These are phyloP conservation scores for Trichoderma arundinaceum DNA, from an alignment of 2,329 filamentous ascomycete species.

Conservation along the genomic window DNA sequence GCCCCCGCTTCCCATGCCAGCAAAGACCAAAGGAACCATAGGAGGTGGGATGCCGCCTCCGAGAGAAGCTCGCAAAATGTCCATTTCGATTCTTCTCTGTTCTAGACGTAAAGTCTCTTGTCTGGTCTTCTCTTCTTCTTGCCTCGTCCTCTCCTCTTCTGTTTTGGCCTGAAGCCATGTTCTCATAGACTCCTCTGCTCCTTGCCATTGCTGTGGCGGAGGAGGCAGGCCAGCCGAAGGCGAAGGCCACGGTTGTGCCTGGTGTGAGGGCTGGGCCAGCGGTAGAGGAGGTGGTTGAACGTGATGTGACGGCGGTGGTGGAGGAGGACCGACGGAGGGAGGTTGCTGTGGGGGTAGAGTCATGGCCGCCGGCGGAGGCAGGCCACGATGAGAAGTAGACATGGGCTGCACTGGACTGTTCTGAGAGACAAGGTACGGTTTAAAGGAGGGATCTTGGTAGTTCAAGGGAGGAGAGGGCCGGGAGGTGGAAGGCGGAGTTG, in stretches of 20 bases:
- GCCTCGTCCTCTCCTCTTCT: conserved; percentile 74
- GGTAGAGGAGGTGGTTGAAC: conserved; percentile 37
- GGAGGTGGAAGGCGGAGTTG: conserved; percentile 61
- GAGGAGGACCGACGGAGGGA: conserved; percentile 39
- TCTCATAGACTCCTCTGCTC: conserved; percentile 72
- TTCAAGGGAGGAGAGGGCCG: conserved; percentile 61
- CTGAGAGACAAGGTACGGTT: conserved; percentile 48
- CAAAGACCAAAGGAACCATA: conserved; percentile 77
- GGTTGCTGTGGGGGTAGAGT: conserved; percentile 59
- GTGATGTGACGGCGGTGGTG: conserved; percentile 39
- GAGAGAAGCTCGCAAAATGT: conserved; percentile 72
- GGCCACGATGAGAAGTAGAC: conserved; percentile 71
- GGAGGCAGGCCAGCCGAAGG: conserved; percentile 61
- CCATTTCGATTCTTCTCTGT: conserved; percentile 73
- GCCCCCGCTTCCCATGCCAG: conserved; percentile 68
- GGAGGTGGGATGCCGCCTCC: conserved; percentile 73
- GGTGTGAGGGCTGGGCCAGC: conserved; percentile 39
- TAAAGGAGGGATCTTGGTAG: conserved; percentile 55
- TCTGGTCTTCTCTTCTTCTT: conserved; percentile 74
- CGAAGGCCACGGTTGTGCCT: conserved; percentile 43
- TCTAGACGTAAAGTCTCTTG: conserved; percentile 72
- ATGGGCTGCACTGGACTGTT: conserved; percentile 62
- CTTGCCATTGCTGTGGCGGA: conserved; percentile 69
- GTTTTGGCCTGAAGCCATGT: conserved; percentile 73
- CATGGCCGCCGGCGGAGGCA: conserved; percentile 72